A percentile compares a stretch with the other conserved stretches of the same genome.
These are phyloP conservation scores for Diutina scorzettiae DNA, from an alignment of 1,139 yeast genomes.

Conservation along the genomic window DNA sequence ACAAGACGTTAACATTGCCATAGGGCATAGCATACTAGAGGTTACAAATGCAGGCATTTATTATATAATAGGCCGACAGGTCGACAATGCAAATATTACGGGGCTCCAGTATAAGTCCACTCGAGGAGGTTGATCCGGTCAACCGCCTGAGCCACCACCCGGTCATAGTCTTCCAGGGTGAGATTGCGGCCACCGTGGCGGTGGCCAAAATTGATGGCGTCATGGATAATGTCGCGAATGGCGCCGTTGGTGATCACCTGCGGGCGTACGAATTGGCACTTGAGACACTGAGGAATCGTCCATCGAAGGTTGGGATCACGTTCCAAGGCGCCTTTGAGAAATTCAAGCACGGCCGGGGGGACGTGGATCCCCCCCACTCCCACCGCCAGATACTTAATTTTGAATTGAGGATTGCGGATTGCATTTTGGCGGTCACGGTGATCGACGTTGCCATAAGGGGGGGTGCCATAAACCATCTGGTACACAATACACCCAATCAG, in stretches of 20 bases:
- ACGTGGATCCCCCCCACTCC: constrained; percentile 57
- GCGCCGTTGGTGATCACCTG: constrained; percentile 57
- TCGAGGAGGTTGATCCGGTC: constrained; percentile 28
- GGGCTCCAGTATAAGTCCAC: constrained; percentile 5
- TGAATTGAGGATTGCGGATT: constrained; percentile 77
- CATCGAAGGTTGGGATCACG: constrained; percentile 63
- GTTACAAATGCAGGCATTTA: background rate
- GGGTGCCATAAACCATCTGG: constrained; percentile 89
- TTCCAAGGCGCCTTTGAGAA: constrained; percentile 60
- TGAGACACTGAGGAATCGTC: constrained; percentile 51
- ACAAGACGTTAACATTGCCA: too few relatives aligned
- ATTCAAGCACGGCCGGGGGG: constrained; percentile 57
- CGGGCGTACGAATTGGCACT: constrained; percentile 56
- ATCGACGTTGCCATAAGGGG: constrained; percentile 77
- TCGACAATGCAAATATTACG: too few relatives aligned
- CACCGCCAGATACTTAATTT: constrained; percentile 51
- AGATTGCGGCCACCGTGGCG: constrained; percentile 24
- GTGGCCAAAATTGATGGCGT: constrained; percentile 63
- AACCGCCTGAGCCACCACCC: constrained; percentile 29
- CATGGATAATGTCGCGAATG: constrained; percentile 59
- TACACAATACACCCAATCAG: constrained; percentile 94
- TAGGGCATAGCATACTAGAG: too few relatives aligned
- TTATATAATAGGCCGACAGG: too few relatives aligned
- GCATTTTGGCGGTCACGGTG: constrained; percentile 78
- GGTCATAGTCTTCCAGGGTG: constrained; percentile 29